Percentiles rank a stretch among this genome's conserved stretches.
These are phyloP conservation scores for Sugiyamaella grinbergsii DNA, from an alignment of 1,139 yeast genomes.

Conservation along the genomic window DNA sequence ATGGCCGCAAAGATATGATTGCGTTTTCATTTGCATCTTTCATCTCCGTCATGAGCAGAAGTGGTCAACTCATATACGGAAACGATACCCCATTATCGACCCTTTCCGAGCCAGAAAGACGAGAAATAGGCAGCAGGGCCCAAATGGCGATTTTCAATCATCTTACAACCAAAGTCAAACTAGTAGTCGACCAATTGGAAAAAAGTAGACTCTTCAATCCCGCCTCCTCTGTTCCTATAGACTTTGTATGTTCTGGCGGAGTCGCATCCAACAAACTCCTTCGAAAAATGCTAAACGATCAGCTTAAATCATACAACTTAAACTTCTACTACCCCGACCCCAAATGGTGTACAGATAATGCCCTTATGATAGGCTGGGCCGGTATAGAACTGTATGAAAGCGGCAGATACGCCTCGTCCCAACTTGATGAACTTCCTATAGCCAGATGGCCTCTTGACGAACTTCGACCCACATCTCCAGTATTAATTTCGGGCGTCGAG, in stretches of 20 bases:
- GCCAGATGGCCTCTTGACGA: conserved; percentile 28
- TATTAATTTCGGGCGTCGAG: not conserved
- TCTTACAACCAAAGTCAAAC: conserved; percentile 61
- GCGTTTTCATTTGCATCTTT: conserved; percentile 83
- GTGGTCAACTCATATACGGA: conserved; percentile 8
- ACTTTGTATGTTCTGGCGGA: conserved; percentile 86
- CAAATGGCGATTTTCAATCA: conserved; percentile 75
- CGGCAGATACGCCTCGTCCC: conserved; percentile 47
- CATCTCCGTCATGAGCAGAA: conserved; percentile 52
- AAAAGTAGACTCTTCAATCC: conserved; percentile 6
- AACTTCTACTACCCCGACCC: conserved; percentile 67
- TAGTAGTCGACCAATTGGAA: conserved; percentile 47
- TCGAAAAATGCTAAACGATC: conserved; percentile 51
- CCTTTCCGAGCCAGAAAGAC: conserved; percentile 32
- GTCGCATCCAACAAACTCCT: conserved; percentile 77
- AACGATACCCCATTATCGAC: conserved; percentile 13
- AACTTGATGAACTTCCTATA: conserved; percentile 40
- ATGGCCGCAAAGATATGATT: conserved; percentile 48
- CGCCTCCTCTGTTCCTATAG: conserved; percentile 1
- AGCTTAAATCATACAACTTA: conserved; percentile 20
- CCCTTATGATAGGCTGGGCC: conserved; percentile 97
- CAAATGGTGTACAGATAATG: conserved; percentile 86
- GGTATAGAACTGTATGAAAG: conserved; percentile 81
- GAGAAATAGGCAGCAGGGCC: conserved; percentile 57
- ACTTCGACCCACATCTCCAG: not conserved